phyloP scores from a whole-genome alignment of 371 early-diverging fungal species.

The Mucor lusitanicus region DNA sequence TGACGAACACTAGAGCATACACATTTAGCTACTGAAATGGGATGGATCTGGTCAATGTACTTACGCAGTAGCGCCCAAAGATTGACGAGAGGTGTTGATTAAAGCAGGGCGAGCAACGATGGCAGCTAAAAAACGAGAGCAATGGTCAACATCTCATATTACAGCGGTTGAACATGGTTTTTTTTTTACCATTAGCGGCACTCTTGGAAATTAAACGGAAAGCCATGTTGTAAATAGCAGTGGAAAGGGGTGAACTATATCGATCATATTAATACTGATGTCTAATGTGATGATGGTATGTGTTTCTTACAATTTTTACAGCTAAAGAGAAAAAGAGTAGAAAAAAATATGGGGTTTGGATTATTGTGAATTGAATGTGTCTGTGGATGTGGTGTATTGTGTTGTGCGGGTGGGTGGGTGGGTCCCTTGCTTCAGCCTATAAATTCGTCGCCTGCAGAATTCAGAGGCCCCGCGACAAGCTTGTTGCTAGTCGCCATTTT shows the following conservation, averaged over 20 bases:
- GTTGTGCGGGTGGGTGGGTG: neutral
- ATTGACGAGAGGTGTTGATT: conserved; percentile 25
- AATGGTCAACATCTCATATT: neutral
- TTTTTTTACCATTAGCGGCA: conserved; percentile 25
- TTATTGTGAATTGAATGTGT: too few relatives aligned
- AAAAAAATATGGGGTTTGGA: neutral
- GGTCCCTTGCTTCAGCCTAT: conserved; percentile 2
- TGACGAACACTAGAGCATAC: conserved; percentile 21
- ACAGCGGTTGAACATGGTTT: too few relatives aligned
- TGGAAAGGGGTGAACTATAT: neutral
- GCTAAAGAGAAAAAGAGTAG: neutral
- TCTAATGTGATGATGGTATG: neutral
- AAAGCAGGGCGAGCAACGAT: conserved; percentile 28
- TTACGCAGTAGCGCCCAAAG: conserved; percentile 35
- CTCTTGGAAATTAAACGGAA: conserved; percentile 36
- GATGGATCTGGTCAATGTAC: neutral
- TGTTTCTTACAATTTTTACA: conserved; percentile 11
- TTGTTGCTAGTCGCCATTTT: too few relatives aligned
- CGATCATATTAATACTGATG: neutral
- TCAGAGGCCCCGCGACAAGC: neutral
- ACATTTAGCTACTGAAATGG: neutral
- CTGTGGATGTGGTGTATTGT: neutral
- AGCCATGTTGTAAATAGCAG: conserved; percentile 22
- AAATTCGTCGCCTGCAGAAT: neutral
- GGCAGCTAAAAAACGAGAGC: conserved; percentile 20